Base-by-base conservation (phyloP, 192 early-diverging fungal species). In the Borealophlyctis nickersoniae region DNA sequence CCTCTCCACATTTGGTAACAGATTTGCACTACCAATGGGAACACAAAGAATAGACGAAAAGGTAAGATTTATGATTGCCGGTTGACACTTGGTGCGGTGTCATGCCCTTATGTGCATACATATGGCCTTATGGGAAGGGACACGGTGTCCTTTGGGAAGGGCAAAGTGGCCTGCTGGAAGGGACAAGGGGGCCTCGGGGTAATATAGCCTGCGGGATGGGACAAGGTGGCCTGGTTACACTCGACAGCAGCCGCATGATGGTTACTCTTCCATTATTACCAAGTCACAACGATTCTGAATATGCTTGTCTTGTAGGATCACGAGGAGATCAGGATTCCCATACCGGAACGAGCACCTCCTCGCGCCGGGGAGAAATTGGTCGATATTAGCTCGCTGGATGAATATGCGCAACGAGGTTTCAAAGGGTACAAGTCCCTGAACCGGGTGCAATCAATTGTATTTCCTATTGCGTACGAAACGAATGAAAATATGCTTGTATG, bases 401-500 rank as follows among this genome's bases (percentile, higher is more conserved):
- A 81, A 83, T 74, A 77, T 79, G 52, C 84, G 73, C 68, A 88
- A 51, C 45, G 54, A 4, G 78, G 90, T 1, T 97, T 95, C 82
- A 83, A 88, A 62, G 87, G 87, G 23, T 97, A 97, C 73, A 82
- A 82, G 27, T 79, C 85, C 4, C 79, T 99, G 49, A 99, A 99
- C 71, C 86, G 95, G 49, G 87, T 99, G 49, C 97, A 99, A 77
- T 93, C 91, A 23, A 90, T 95, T 59, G 91, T 99, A 3, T 95
- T 90, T 63, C 95, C 94, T 26, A 85, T 91, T 3, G 94, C 94
- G 0, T 99, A 90, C 71, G 84, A 89, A 29, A 88, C 91, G n/a
- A 96, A 94, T 73, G 95, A 96, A 74, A 99, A 99, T 61, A 94
- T 99, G 75, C 84, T 99, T 35, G 91, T 99, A 31, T 98, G 93